Evolutionary conservation across 2,329 filamentous ascomycete genomes (phyloP).

Genomic region (Graphilbum fragrans): DNA sequence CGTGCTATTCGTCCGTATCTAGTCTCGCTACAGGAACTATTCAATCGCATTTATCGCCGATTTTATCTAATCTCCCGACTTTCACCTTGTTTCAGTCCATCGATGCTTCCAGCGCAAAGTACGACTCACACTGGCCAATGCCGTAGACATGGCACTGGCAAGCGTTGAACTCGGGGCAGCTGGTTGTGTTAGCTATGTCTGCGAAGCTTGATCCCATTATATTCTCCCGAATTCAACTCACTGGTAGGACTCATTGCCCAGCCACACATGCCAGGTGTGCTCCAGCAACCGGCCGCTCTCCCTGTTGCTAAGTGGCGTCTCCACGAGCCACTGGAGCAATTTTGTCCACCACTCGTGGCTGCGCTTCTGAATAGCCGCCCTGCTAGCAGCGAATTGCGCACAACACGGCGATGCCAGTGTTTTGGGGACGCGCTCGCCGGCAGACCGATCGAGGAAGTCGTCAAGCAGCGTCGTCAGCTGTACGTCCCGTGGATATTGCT

Average conservation of each 20-base stretch:
- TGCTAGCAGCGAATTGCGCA: slow-evolving; percentile 40
- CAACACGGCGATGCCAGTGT: slow-evolving; percentile 33
- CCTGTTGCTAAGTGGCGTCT: slow-evolving; percentile 27
- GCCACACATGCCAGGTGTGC: slow-evolving; percentile 38
- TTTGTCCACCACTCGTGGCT: slow-evolving; percentile 29
- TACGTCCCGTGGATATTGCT: slow-evolving; percentile 5
- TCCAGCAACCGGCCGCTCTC: slow-evolving; percentile 37
- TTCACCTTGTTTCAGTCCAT: no score
- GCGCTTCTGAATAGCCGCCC: slow-evolving; percentile 25
- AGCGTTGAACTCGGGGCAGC: slow-evolving; percentile 11
- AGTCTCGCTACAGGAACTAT: no score
- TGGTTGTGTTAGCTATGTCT: slow-evolving; percentile 1
- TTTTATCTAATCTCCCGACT: no score
- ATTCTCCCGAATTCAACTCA: slow-evolving; percentile 3
- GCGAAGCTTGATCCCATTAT: no score
- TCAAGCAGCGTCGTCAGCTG: slow-evolving; percentile 12
- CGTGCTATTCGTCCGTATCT: no score
- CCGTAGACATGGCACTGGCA: slow-evolving; percentile 13
- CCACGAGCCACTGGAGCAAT: slow-evolving; percentile 34
- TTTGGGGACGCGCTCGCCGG: slow-evolving; percentile 17
- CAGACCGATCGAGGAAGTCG: slow-evolving; percentile 10
- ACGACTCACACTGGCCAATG: slow-evolving; percentile 11
- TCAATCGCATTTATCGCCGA: no score
- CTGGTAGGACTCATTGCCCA: slow-evolving; percentile 11
- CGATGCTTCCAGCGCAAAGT: slow-evolving; percentile 7